A percentile compares a stretch with the other conserved stretches of the same genome.
phyloP scores from a whole-genome alignment of 2,329 filamentous ascomycete genomes.

The Chaetomium strumarium region DNA sequence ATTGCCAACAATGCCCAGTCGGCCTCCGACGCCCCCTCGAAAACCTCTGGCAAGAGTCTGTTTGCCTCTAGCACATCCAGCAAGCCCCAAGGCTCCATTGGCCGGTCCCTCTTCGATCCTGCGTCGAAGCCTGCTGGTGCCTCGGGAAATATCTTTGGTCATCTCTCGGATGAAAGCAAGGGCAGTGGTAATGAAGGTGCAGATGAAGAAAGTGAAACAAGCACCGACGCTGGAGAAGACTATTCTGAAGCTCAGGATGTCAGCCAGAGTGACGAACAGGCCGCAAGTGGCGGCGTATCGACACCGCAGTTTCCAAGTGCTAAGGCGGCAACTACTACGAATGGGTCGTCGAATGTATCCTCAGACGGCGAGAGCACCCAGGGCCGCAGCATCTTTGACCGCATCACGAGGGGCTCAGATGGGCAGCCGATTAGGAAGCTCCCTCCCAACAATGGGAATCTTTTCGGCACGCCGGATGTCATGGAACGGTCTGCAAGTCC shows the following conservation, averaged over 20 bases:
- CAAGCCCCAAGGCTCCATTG: constrained; percentile 35
- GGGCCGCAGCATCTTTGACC: constrained; percentile 50
- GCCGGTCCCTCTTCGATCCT: constrained; percentile 34
- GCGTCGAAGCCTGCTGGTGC: constrained; percentile 32
- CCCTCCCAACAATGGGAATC: constrained; percentile 29
- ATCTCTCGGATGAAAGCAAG: constrained; percentile 53
- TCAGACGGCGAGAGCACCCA: constrained; percentile 40
- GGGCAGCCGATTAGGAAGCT: constrained; percentile 44
- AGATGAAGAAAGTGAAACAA: constrained; percentile 32
- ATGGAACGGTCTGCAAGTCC: constrained; percentile 42
- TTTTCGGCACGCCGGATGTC: constrained; percentile 29
- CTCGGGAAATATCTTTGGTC: constrained; percentile 51
- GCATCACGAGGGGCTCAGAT: constrained; percentile 45
- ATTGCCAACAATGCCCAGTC: constrained; percentile 46
- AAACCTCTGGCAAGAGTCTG: constrained; percentile 27
- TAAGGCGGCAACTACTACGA: constrained; percentile 25
- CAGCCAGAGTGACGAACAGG: constrained; percentile 39
- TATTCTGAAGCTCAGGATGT: constrained; percentile 38
- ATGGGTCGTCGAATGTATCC: constrained; percentile 33
- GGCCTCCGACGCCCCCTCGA: constrained; percentile 27
- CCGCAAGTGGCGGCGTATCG: constrained; percentile 37
- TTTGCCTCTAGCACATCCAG: constrained; percentile 24
- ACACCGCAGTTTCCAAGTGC: constrained; percentile 35
- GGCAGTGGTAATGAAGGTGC: constrained; percentile 45
- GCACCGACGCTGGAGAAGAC: constrained; percentile 26